Conservation (phyloP, 2,329 filamentous ascomycete genomes). For the Epicoccum sorghinum region DNA sequence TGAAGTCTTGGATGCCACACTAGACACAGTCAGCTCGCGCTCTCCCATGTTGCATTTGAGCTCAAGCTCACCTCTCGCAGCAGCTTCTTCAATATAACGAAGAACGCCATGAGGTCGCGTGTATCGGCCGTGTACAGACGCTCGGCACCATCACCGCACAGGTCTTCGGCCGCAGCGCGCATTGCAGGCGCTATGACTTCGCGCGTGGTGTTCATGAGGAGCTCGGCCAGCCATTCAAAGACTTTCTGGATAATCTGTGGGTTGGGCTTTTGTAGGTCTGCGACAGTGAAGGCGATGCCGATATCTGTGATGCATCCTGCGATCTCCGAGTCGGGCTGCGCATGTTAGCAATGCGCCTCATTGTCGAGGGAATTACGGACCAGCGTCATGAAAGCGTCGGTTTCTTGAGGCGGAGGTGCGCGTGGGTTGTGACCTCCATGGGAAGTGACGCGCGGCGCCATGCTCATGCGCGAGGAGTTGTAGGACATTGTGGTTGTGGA, state of each 20-base stretch:
- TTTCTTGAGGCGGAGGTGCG: conserved; percentile 50
- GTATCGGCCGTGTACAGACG: conserved; percentile 81
- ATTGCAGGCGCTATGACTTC: conserved; percentile 95
- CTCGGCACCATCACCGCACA: conserved; percentile 83
- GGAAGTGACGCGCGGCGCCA: conserved; percentile 51
- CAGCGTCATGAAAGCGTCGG: conserved; percentile 59
- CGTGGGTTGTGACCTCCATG: conserved; percentile 43
- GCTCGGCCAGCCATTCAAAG: conserved; percentile 95
- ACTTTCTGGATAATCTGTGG: conserved; percentile 95
- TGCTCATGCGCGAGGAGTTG: conserved; percentile 58
- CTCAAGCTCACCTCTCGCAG: conserved; percentile 64
- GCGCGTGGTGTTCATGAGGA: conserved; percentile 90
- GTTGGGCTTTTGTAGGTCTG: conserved; percentile 92
- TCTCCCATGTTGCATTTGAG: neutral
- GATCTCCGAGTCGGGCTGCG: conserved; percentile 76
- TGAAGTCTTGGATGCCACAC: conserved; percentile 93
- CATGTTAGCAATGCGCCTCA: conserved; percentile 21
- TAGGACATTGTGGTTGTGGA: conserved; percentile 50
- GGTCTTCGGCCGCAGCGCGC: conserved; percentile 86
- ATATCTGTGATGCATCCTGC: conserved; percentile 97
- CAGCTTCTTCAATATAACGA: conserved; percentile 78
- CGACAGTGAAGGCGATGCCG: conserved; percentile 83
- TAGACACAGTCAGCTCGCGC: conserved; percentile 45
- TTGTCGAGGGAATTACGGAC: conserved; percentile 37
- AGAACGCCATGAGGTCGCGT: conserved; percentile 95